Evolutionary conservation across 768 basidiomycete genomes (phyloP).

Genomic region (Mycena amicta): DNA sequence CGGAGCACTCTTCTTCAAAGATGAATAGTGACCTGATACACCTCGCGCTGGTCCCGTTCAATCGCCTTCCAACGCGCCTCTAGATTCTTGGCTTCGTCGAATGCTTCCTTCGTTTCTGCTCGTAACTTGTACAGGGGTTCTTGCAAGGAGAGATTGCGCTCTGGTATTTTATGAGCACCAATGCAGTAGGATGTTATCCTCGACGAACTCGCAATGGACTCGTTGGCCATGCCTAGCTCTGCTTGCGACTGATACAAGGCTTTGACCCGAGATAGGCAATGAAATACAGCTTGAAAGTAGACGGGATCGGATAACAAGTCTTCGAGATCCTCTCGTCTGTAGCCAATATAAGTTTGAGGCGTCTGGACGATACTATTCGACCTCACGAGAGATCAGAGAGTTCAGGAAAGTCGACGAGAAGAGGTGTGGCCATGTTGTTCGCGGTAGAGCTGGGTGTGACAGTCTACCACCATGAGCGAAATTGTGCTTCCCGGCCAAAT

Average conservation of each 20-base stretch:
- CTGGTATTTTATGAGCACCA: slow-evolving; percentile 40
- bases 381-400: slow-evolving; percentile 71
- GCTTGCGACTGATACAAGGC: slow-evolving; percentile 74
- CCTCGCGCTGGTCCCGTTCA: slow-evolving; percentile 84
- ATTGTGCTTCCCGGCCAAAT: slow-evolving; percentile 81
- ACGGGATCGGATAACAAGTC: slow-evolving; percentile 78
- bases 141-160: slow-evolving; percentile 74
- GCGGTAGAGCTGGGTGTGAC: background rate
- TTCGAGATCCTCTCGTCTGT: slow-evolving; percentile 89
- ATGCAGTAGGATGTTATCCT: background rate
- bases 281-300: slow-evolving; percentile 88
- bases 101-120: slow-evolving; percentile 82
- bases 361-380: too few relatives aligned
- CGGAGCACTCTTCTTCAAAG: too few relatives aligned
- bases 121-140: slow-evolving; percentile 76
- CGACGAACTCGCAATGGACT: slow-evolving; percentile 79
- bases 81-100: slow-evolving; percentile 81
- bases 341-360: background rate
- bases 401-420: slow-evolving; percentile 71
- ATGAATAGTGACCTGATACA: slow-evolving; percentile 93
- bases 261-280: slow-evolving; percentile 75
- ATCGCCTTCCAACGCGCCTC: slow-evolving; percentile 85
- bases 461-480: slow-evolving; percentile 41
- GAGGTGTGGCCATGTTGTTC: slow-evolving; percentile 42
- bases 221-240: slow-evolving; percentile 82